phyloP scores from a whole-genome alignment of 73 alveolate genomes.

The Loxodes magnus region DNA sequence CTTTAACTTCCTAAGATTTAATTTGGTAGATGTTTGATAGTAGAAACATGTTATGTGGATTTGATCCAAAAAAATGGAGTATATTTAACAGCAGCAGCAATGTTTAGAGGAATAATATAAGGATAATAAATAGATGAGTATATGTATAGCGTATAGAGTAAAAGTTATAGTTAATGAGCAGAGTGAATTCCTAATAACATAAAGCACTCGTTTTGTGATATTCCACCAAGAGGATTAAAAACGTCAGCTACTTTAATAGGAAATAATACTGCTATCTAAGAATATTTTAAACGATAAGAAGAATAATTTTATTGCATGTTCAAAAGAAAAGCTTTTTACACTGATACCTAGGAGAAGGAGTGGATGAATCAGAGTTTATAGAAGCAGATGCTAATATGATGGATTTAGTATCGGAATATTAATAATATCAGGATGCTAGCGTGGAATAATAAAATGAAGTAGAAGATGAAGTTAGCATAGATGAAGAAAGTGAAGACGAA shows the following conservation, averaged over 20 bases:
- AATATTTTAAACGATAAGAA: constrained; percentile 61
- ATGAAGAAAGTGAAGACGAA: too few species aligned
- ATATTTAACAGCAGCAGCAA: too few species aligned
- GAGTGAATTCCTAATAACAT: constrained; percentile 95
- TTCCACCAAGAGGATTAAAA: constrained; percentile 69
- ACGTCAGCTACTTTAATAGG: constrained; percentile 62
- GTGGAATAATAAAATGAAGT: constrained; percentile 94
- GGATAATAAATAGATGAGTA: constrained; percentile 91
- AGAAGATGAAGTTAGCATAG: constrained; percentile 72
- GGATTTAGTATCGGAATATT: too few species aligned
- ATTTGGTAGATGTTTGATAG: too few species aligned
- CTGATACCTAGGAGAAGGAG: constrained; percentile 78
- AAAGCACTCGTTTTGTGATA: constrained; percentile 81
- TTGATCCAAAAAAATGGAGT: too few species aligned
- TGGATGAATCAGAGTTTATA: too few species aligned
- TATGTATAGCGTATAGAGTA: constrained; percentile 85
- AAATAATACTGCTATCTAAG: constrained; percentile 60
- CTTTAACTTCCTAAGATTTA: too few species aligned
- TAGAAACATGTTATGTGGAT: too few species aligned
- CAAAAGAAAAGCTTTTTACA: constrained; percentile 83
- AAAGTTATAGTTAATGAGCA: constrained; percentile 88
- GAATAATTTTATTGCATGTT: constrained; percentile 80
- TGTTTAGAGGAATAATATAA: too few species aligned
- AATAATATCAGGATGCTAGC: constrained; percentile 87
- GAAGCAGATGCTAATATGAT: too few species aligned